phyloP scores from a whole-genome alignment of 352 stramenopile species.

The Phytopythium oedochilum region DNA sequence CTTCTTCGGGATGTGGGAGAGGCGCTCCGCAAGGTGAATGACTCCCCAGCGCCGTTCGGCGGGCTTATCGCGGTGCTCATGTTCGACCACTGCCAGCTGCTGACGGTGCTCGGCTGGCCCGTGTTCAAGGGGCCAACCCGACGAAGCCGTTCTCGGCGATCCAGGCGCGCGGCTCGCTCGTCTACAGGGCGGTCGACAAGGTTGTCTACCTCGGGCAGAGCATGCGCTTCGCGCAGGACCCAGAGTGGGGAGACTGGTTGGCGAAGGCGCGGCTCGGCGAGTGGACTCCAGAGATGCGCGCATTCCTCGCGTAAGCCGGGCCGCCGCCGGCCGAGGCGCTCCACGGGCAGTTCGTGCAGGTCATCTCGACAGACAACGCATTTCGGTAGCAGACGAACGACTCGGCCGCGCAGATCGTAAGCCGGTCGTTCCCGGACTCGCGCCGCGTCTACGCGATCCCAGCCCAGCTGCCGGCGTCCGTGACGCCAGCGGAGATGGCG shows the following conservation, averaged over 20 bases:
- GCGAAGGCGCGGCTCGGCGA: no score
- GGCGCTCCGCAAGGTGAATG: no score
- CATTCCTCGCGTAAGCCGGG: not conserved
- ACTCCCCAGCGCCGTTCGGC: no score
- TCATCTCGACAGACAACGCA: not conserved
- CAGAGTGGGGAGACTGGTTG: not conserved
- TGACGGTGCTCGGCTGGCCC: no score
- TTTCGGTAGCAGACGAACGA: not conserved
- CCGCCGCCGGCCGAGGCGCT: not conserved
- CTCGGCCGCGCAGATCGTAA: not conserved
- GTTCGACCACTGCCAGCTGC: no score
- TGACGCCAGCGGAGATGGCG: constrained; percentile 1
- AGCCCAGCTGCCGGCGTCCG: not conserved
- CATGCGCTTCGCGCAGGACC: not conserved
- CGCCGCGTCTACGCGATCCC: constrained; percentile 3
- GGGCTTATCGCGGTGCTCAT: no score
- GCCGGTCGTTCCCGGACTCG: no score
- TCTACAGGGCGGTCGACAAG: not conserved
- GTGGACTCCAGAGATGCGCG: not conserved
- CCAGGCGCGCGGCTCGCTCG: no score
- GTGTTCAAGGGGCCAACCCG: no score
- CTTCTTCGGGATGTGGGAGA: no score
- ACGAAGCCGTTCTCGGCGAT: no score
- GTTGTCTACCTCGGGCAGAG: not conserved
- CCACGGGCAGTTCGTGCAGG: not conserved